Evolutionary conservation across 2,329 filamentous ascomycete species (phyloP).

Genomic region (Lomentospora prolificans): DNA sequence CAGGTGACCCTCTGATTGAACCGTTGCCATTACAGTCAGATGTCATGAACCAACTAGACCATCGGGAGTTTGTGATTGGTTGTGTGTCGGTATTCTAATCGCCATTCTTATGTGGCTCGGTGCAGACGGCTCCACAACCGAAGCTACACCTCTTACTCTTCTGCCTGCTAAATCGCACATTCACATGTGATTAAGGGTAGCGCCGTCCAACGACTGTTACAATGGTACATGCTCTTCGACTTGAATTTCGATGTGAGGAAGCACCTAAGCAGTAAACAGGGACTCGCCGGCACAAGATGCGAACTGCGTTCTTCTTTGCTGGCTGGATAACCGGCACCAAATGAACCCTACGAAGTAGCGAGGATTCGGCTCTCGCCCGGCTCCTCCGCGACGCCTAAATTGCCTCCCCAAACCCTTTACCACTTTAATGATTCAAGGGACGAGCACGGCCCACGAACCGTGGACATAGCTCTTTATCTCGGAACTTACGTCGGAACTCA

Average conservation of each 20-base stretch:
- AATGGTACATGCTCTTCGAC: too few species aligned
- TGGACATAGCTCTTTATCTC: background rate
- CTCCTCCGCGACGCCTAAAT: background rate
- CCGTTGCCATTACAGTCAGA: slow-evolving; percentile 1
- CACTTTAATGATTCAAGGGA: background rate
- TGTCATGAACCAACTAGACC: slow-evolving; percentile 4
- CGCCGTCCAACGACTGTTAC: too few species aligned
- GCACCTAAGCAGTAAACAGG: too few species aligned
- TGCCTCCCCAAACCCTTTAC: background rate
- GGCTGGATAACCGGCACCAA: background rate
- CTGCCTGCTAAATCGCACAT: background rate
- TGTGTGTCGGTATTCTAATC: background rate
- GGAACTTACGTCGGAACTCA: background rate
- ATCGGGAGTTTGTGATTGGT: slow-evolving; percentile 3
- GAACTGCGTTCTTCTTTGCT: background rate
- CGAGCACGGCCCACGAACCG: background rate
- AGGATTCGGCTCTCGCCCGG: background rate
- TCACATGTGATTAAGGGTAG: background rate
- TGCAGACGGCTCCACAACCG: background rate
- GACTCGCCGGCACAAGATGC: too few species aligned
- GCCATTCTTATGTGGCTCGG: background rate
- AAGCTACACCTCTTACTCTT: too few species aligned
- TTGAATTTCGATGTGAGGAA: too few species aligned
- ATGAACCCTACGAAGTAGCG: background rate
- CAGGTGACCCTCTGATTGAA: slow-evolving; percentile 3